Base-by-base conservation (phyloP, 2,329 filamentous ascomycete genomes). In the Iodosphaeria phyllophila region DNA sequence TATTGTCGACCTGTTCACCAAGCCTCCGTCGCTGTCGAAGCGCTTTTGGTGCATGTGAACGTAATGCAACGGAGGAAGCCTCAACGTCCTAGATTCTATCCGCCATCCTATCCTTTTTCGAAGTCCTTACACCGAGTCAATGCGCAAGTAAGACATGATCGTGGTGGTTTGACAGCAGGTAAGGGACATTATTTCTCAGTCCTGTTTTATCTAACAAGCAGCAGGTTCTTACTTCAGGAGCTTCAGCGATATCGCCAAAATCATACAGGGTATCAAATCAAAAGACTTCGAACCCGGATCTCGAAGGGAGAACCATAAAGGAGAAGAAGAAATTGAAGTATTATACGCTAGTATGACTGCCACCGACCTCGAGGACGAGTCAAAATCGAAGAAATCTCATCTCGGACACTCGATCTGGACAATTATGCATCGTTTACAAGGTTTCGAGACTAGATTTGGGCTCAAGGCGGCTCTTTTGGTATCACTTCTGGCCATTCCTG, bases 371-470 rank as follows among this genome's bases (percentile, higher is more conserved):
- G 44, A 45, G 20, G 47, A 47, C 16, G 37, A 48, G 46, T 22
- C 51, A 8, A 12, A 11, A 6, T 16, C 20, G 1, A 27, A 24
- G 3, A 23, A 16, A 10, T 18, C 25, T 15, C 24, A 42, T 16
- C 30, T 58, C 2, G 45, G 62, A 6, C 60, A 59, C 35, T 50
- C 40, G 24, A 34, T 58, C 4, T 70, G 64, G 64, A 39, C 40
- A 5, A 32, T 56, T 2, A 34, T 68, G 7, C 60, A 65, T 31
- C 50, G 56, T 6, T 33, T 68, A 2, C 64, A 70, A 32, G 64
- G 63, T 0, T 68, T 66, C 24, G 64, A 69, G 34, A 59, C 57
- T 22, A 52, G 56, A 21, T 70, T 66, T 35, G 63, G 64, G 8
- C 47, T 69, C 22, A 70, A 69, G 38, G 60, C 64, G 7, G 56